These are phyloP conservation scores for Trichomonas tenax DNA, from an alignment of 208 protist genomes.

Conservation along the genomic window DNA sequence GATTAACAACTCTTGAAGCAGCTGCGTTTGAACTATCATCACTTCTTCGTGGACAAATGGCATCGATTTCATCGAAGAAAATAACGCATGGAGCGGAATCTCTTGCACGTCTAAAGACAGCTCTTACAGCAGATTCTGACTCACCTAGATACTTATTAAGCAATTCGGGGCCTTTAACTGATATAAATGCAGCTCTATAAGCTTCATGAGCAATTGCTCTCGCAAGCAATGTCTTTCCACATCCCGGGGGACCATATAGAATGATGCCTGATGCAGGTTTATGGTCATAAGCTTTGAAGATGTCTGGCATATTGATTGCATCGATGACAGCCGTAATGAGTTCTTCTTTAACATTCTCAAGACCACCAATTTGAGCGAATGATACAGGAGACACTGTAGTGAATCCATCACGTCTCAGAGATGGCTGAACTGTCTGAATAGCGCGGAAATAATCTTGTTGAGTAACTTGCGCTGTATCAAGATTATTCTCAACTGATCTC, in stretches of 20 bases:
- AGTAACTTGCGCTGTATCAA: background rate
- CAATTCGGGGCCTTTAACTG: constrained; percentile 99
- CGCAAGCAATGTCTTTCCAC: constrained; percentile 65
- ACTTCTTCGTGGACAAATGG: constrained; percentile 82
- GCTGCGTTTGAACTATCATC: constrained; percentile 80
- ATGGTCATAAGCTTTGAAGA: constrained; percentile 98
- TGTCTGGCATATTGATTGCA: constrained; percentile 96
- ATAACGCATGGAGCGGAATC: constrained; percentile 95
- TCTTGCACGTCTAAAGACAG: constrained; percentile 99
- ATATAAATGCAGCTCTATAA: constrained; percentile 97
- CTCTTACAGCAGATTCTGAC: constrained; percentile 98
- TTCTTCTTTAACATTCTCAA: constrained; percentile 54
- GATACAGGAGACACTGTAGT: constrained; percentile 96
- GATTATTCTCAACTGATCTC: constrained; percentile 73
- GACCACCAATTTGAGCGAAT: constrained; percentile 94
- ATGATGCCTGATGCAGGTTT: constrained; percentile 73
- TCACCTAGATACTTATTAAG: constrained; percentile 99
- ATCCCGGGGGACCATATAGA: constrained; percentile 62
- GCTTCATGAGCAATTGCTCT: constrained; percentile 64
- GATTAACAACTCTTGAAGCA: constrained; percentile 99
- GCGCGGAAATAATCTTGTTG: constrained; percentile 92
- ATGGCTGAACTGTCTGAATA: constrained; percentile 83
- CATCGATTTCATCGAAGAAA: constrained; percentile 99
- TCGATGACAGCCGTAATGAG: constrained; percentile 98
- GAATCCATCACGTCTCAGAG: constrained; percentile 91